Base-by-base conservation (phyloP, 2,329 filamentous ascomycete species). In the Hypomyces rosellus region DNA sequence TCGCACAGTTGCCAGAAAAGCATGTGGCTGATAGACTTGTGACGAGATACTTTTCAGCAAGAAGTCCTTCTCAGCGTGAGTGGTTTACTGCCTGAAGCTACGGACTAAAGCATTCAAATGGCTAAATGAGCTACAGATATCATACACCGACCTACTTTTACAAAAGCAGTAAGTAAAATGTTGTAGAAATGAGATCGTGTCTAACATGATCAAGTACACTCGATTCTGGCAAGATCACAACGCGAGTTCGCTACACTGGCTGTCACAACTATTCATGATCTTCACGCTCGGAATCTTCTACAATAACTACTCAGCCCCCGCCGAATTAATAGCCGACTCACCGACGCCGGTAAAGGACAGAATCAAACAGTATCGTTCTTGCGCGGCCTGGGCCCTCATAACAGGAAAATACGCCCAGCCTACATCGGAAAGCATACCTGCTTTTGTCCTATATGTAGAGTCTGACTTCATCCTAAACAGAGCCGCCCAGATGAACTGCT, bases 61-160 rank as follows among this genome's bases (percentile, higher is more conserved):
- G 74, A 54, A 77, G 71, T 48, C 76, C 78, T 15, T 75, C 76
- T 38, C 68, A 76, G 51, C 71, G 76, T 80, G 60, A 60, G 69
- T 63, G 3, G 16, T 37, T 14, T 4, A 12, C 15, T 11, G 37
- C 12, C 1, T 13, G 5, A n/a, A 9, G 3, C 14, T 7, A 30
- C 15, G 5, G 25, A 16, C 30, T n/a, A 12, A 8, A 2, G 30
- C 16, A 40, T 12, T 15, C 13, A 5, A 16, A 36, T 14, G 34
- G 34, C 37, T 36, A 34, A 46, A 41, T 33, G 22, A 37, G 34
- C 36, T n/a, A 18, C 48, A 81, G 77, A 77, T 51, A 69, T 77
- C 7, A 59, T 81, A 22, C 80, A 82, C 54, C 69, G 70, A 12
- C 78, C 78, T 15, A 75, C 71, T 0, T 81, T 80, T 49, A 67